A percentile compares a stretch with the other conserved stretches of the same genome.
Conservation (phyloP, 2,329 filamentous ascomycete genomes). For the Neurospora sp. region DNA sequence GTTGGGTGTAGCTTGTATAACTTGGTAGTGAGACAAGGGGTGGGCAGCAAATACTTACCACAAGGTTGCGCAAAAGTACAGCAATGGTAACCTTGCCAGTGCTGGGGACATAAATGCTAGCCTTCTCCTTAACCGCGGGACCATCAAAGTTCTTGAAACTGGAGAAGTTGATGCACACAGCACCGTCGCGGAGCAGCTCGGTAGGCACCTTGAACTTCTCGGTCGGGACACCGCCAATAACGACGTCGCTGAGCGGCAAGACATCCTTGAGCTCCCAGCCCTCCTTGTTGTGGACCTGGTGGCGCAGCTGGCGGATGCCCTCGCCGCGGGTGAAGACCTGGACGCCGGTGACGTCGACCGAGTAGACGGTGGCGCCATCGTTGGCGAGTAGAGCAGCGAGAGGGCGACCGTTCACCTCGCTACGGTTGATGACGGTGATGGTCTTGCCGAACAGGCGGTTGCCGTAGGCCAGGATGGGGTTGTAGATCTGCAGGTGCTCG, state of each 20-base stretch:
- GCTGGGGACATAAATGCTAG: constrained; percentile 91
- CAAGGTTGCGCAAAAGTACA: constrained; percentile 75
- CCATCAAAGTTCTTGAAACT: constrained; percentile 87
- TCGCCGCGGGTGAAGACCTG: constrained; percentile 86
- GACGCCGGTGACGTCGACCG: constrained; percentile 82
- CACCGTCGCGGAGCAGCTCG: constrained; percentile 73
- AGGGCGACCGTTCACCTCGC: constrained; percentile 88
- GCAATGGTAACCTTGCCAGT: constrained; percentile 98
- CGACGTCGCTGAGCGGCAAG: constrained; percentile 80
- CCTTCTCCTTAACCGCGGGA: constrained; percentile 84
- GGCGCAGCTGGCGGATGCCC: constrained; percentile 74
- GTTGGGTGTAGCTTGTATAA: not conserved
- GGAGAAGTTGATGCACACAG: constrained; percentile 98
- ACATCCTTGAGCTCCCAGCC: constrained; percentile 73
- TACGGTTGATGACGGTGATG: constrained; percentile 92
- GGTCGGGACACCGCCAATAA: constrained; percentile 85
- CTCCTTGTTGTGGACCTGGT: constrained; percentile 77
- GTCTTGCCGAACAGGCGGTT: constrained; percentile 90
- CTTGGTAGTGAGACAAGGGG: not conserved
- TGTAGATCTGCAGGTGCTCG: constrained; percentile 93
- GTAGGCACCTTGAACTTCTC: constrained; percentile 86
- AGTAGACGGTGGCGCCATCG: constrained; percentile 91
- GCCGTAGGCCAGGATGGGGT: constrained; percentile 82
- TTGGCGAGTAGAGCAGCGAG: constrained; percentile 90
- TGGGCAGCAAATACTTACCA: constrained; percentile 47